Conservation (phyloP, 805 yeast genomes). For the Lachancea lanzarotensis region DNA sequence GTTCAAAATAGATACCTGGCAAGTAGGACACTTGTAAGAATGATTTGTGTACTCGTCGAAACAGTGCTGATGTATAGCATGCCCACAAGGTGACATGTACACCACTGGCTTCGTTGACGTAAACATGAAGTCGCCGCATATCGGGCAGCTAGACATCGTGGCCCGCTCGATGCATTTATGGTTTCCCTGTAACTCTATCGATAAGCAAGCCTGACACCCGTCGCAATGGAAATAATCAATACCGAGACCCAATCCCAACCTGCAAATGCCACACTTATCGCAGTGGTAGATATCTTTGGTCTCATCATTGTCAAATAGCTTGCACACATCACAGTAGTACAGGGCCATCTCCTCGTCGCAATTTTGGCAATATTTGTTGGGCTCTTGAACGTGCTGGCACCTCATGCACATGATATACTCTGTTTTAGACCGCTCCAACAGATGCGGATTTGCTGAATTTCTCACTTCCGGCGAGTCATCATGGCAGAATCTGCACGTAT, state of each 20-base stretch:
- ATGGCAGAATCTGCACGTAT: slow-evolving; percentile 79
- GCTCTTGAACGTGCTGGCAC: slow-evolving; percentile 70
- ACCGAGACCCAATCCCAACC: slow-evolving; percentile 81
- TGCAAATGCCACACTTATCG: slow-evolving; percentile 86
- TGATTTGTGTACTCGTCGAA: slow-evolving; percentile 76
- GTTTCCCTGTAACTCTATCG: slow-evolving; percentile 66
- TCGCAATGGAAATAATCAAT: slow-evolving; percentile 89
- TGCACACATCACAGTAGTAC: slow-evolving; percentile 74
- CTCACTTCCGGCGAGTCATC: slow-evolving; percentile 42
- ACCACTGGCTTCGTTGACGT: slow-evolving; percentile 76
- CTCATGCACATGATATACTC: slow-evolving; percentile 73
- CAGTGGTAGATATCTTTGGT: slow-evolving; percentile 84
- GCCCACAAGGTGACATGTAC: slow-evolving; percentile 86
- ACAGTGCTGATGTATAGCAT: slow-evolving; percentile 83
- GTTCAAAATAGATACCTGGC: slow-evolving; percentile 76
- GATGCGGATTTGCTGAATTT: slow-evolving; percentile 36
- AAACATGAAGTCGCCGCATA: slow-evolving; percentile 86
- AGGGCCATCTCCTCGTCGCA: slow-evolving; percentile 65
- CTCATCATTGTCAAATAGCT: slow-evolving; percentile 75
- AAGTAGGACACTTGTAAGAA: slow-evolving; percentile 85
- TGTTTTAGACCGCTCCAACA: slow-evolving; percentile 52
- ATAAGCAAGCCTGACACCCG: slow-evolving; percentile 81
- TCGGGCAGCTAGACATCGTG: slow-evolving; percentile 88
- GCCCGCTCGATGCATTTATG: slow-evolving; percentile 84
- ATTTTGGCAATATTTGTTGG: slow-evolving; percentile 58